Conservation (phyloP, 2,329 filamentous ascomycete genomes). For the Neurospora sp. region DNA sequence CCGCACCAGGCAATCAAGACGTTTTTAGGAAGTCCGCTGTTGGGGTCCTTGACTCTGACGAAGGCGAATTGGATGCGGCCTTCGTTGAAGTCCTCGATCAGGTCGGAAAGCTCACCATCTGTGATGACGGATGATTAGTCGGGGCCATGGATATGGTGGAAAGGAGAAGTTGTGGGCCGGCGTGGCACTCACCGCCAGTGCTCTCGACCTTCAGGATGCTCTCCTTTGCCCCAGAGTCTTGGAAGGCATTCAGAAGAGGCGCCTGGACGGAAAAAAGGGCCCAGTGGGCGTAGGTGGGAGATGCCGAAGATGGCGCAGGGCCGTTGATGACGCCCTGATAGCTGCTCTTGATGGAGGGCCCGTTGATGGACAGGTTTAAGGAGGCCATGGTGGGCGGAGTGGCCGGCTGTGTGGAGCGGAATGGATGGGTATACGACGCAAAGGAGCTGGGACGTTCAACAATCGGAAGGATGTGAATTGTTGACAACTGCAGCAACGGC, state of each 20-base stretch:
- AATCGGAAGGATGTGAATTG: background rate
- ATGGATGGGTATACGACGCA: background rate
- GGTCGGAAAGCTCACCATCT: conserved; percentile 85
- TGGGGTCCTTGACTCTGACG: conserved; percentile 92
- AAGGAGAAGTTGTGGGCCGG: background rate
- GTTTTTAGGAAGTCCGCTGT: conserved; percentile 79
- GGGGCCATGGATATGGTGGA: background rate
- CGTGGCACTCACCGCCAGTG: conserved; percentile 58
- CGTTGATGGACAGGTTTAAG: conserved; percentile 69
- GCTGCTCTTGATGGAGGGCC: conserved; percentile 76
- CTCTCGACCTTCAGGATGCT: conserved; percentile 91
- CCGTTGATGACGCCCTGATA: conserved; percentile 52
- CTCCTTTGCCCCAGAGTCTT: conserved; percentile 77
- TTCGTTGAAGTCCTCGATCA: conserved; percentile 94
- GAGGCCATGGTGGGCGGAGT: conserved; percentile 54
- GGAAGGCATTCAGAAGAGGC: conserved; percentile 86
- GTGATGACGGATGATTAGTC: conserved; percentile 8
- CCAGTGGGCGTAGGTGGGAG: conserved; percentile 84
- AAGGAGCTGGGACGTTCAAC: background rate
- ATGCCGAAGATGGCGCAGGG: conserved; percentile 44
- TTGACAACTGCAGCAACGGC: background rate
- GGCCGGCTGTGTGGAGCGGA: conserved; percentile 3
- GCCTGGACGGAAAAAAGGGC: conserved; percentile 88
- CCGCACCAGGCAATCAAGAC: conserved; percentile 96
- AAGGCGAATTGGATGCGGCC: conserved; percentile 96